These are phyloP conservation scores for Trichocomaceae sp. DNA, from an alignment of 2,329 filamentous ascomycete species.

Conservation along the genomic window DNA sequence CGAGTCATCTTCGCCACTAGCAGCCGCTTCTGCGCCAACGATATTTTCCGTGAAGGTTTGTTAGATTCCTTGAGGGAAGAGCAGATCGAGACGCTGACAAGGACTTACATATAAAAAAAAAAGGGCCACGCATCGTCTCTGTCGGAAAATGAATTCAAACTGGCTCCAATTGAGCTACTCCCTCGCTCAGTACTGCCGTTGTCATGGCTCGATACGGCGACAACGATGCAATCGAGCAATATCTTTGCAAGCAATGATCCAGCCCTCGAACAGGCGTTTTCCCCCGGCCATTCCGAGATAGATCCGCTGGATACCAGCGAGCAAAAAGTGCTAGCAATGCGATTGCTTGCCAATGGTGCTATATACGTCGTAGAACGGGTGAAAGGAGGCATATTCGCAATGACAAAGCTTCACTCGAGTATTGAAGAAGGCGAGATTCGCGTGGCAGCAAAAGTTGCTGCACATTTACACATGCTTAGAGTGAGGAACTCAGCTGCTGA, in stretches of 20 bases:
- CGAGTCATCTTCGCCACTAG: background rate
- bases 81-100: background rate
- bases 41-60: constrained; percentile 27
- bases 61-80: background rate
- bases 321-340: constrained; percentile 28
- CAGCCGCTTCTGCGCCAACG: constrained; percentile 13
- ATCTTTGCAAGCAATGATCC: constrained; percentile 35
- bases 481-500: background rate
- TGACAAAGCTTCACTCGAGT: constrained; percentile 28
- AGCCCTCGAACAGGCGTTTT: constrained; percentile 27
- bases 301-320: constrained; percentile 12
- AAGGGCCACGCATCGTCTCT: constrained; percentile 32
- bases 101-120: background rate
- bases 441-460: constrained; percentile 29
- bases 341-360: constrained; percentile 24
- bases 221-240: constrained; percentile 27
- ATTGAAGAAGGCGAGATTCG: constrained; percentile 34
- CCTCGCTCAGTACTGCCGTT: constrained; percentile 33
- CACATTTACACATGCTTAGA: constrained; percentile 4
- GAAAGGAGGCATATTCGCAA: constrained; percentile 35
- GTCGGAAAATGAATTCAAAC: constrained; percentile 28
- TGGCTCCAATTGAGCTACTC: constrained; percentile 31
- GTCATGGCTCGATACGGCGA: constrained; percentile 33
- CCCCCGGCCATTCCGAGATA: background rate
- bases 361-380: constrained; percentile 36